Conservation (phyloP, 2,329 filamentous ascomycete species). For the Alternaria incomplexa region DNA sequence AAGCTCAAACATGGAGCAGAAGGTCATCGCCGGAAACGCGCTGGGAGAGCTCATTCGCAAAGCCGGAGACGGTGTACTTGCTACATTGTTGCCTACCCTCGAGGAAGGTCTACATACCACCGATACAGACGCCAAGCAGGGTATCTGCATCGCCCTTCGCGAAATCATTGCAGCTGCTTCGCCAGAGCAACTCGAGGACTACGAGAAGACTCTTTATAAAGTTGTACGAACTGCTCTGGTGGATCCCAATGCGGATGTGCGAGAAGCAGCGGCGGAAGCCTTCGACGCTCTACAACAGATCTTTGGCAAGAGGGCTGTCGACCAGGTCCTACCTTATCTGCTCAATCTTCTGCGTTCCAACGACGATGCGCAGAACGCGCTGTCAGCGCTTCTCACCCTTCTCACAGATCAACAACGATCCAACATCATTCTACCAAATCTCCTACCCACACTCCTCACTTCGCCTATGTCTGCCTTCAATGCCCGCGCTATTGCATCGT, state of each 20-base stretch:
- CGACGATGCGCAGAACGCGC: conserved; percentile 85
- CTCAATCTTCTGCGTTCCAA: conserved; percentile 88
- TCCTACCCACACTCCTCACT: conserved; percentile 89
- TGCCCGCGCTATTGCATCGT: conserved; percentile 87
- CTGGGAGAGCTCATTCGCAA: conserved; percentile 96
- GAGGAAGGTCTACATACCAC: conserved; percentile 91
- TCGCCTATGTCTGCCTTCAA: conserved; percentile 94
- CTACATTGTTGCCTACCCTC: conserved; percentile 85
- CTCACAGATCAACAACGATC: conserved; percentile 92
- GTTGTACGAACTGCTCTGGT: conserved; percentile 92
- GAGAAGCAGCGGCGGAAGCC: conserved; percentile 94
- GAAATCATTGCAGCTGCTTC: conserved; percentile 92
- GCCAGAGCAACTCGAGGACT: conserved; percentile 86
- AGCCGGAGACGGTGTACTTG: conserved; percentile 90
- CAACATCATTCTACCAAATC: conserved; percentile 94
- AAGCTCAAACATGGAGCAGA: conserved; percentile 97
- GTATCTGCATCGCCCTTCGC: conserved; percentile 93
- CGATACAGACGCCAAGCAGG: conserved; percentile 92
- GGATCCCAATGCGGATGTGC: conserved; percentile 85
- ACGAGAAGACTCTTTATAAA: conserved; percentile 92
- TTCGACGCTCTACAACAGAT: conserved; percentile 95
- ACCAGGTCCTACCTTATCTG: conserved; percentile 92
- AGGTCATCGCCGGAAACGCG: conserved; percentile 96
- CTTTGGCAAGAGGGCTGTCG: conserved; percentile 90
- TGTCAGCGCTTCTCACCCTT: conserved; percentile 89